phyloP scores from a whole-genome alignment of 257 asterid genomes.

The Striga asiatica region DNA sequence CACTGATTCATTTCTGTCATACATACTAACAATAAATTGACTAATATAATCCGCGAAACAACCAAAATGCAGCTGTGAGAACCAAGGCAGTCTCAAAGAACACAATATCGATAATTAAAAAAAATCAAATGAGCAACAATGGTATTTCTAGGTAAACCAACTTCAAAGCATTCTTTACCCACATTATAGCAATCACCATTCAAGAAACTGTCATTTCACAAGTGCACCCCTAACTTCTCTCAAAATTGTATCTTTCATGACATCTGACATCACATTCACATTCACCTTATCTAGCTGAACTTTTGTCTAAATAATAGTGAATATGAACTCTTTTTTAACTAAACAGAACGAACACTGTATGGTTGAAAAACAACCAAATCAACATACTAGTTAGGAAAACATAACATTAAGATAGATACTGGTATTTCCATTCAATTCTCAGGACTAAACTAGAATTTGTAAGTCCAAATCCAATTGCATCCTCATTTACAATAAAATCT shows the following conservation, averaged over 20 bases:
- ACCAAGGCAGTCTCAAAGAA: background rate
- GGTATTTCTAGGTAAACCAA: no score
- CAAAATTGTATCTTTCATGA: background rate
- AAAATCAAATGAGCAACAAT: no score
- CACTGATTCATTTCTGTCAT: no score
- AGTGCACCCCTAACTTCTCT: background rate
- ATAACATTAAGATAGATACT: background rate
- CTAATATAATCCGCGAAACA: background rate
- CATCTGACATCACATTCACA: background rate
- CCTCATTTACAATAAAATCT: background rate
- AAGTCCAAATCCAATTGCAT: background rate
- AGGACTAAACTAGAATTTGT: background rate
- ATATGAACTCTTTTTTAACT: background rate
- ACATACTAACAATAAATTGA: conserved; percentile 7
- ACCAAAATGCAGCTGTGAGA: background rate
- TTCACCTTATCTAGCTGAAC: conserved; percentile 3
- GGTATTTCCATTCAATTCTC: no score
- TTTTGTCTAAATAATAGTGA: conserved; percentile 3
- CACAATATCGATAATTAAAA: no score
- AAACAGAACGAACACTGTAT: no score
- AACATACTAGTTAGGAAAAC: background rate
- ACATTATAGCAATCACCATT: background rate
- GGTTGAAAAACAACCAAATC: background rate
- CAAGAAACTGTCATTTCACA: background rate
- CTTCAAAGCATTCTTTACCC: background rate